Percentiles rank a stretch among this genome's conserved stretches.
phyloP scores from a whole-genome alignment of 441 rosid genomes.

The Arabidopsis lyrata region DNA sequence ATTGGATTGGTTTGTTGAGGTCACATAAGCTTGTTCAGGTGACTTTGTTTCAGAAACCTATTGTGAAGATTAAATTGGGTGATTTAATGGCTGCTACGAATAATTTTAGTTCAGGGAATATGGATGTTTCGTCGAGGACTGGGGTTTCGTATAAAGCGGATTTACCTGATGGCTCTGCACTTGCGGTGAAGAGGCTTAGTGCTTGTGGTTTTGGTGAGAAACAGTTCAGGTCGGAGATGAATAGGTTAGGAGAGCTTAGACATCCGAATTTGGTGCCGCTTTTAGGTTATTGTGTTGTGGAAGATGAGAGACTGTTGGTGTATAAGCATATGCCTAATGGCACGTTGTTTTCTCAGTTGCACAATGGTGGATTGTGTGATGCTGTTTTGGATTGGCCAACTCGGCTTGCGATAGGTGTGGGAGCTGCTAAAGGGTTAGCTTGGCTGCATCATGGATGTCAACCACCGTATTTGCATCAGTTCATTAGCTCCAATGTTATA shows the following conservation, averaged over 20 bases:
- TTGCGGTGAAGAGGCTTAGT: slow-evolving; percentile 66
- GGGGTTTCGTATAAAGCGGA: slow-evolving; percentile 68
- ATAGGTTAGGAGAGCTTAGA: slow-evolving; percentile 66
- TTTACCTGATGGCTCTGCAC: slow-evolving; percentile 66
- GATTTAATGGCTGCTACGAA: slow-evolving; percentile 64
- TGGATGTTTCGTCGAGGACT: slow-evolving; percentile 58
- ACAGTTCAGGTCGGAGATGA: slow-evolving; percentile 73
- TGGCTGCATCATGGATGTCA: slow-evolving; percentile 82
- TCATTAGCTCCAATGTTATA: slow-evolving; percentile 65
- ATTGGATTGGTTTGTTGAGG: slow-evolving; percentile 64
- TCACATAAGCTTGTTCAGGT: slow-evolving; percentile 76
- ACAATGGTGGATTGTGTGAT: slow-evolving; percentile 44
- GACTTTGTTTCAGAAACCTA: slow-evolving; percentile 72
- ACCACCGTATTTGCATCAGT: slow-evolving; percentile 65
- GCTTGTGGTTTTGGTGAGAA: slow-evolving; percentile 65
- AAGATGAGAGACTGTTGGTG: slow-evolving; percentile 71
- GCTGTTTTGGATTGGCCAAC: slow-evolving; percentile 62
- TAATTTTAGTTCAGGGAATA: slow-evolving; percentile 53
- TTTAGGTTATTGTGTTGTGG: slow-evolving; percentile 66
- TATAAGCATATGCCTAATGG: slow-evolving; percentile 76
- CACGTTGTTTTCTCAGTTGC: slow-evolving; percentile 60
- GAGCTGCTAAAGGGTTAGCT: slow-evolving; percentile 73
- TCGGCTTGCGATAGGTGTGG: slow-evolving; percentile 64
- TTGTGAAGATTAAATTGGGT: slow-evolving; percentile 64
- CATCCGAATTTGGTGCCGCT: slow-evolving; percentile 80